phyloP scores from a whole-genome alignment of 306 rosid species.

The Quercus wislizeni region DNA sequence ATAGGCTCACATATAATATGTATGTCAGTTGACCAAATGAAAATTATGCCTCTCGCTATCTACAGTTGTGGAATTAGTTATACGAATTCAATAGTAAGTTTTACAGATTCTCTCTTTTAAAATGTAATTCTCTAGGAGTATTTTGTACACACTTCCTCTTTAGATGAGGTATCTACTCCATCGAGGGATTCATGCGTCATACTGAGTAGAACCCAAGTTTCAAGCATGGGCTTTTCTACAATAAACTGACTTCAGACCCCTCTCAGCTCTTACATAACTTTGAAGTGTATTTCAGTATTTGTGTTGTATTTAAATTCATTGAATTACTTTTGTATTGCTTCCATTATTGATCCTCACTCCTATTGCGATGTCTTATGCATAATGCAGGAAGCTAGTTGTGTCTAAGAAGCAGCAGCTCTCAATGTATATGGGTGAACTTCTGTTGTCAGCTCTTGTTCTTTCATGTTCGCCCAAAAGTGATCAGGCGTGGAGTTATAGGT shows the following conservation, averaged over 20 bases:
- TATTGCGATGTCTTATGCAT: slow-evolving; percentile 3
- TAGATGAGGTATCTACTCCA: too few species aligned
- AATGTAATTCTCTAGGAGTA: too few species aligned
- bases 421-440: slow-evolving; percentile 58
- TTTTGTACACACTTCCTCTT: too few species aligned
- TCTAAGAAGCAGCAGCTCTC: slow-evolving; percentile 43
- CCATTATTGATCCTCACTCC: neutral
- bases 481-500: slow-evolving; percentile 92
- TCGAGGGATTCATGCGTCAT: neutral
- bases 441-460: slow-evolving; percentile 68
- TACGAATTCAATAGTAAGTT: too few species aligned
- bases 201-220: neutral
- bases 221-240: too few species aligned
- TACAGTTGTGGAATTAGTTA: too few species aligned
- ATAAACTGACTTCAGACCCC: neutral
- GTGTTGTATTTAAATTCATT: neutral
- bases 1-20: too few species aligned
- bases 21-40: too few species aligned
- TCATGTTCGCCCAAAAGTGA: slow-evolving; percentile 81
- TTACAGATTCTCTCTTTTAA: too few species aligned
- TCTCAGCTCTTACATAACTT: neutral
- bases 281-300: neutral
- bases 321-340: neutral
- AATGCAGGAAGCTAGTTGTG: slow-evolving; percentile 58
- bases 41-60: too few species aligned